Base-by-base conservation (phyloP, 371 early-diverging fungal genomes). In the Saksenaea vasiformis region DNA sequence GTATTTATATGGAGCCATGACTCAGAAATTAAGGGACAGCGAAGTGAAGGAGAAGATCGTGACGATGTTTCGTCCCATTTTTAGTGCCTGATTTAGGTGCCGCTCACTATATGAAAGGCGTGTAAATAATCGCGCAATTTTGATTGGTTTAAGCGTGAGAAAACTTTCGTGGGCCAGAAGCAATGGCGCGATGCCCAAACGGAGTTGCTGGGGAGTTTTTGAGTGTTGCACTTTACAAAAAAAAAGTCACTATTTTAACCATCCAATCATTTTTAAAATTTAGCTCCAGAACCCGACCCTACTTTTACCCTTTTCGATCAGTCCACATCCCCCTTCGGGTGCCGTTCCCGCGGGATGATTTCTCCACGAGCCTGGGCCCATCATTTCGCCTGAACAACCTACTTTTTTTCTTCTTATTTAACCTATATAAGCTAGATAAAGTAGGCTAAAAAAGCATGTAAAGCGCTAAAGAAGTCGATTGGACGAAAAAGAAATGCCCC, bases 81-180 rank as follows among this genome's bases (percentile, higher is more conserved):
- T 47, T 19, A 22, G 2, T 10, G 10, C 10, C 24, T 10, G 10
- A 19, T 47, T 47, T 10, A 47, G 22, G 51, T 47, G 24, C 22
- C 51, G 51, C 22, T 22, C 24, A 47, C 51, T 22, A 47, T 22
- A 47, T 19, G n/a, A 22, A 47, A 47, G 10, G 22, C 51, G 51
- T n/a, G n/a, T 19, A 47, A 47, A 47, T 47, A 47, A 47, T 47
- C 51, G 51, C 51, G 51, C 51, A 47, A 47, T 47, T 47, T 17
- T 47, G 51, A 47, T 47, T 47, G 51, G 51, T 47, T 47, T 47
- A 47, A 47, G 51, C 51, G 51, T 47, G 51, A 47, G 51, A 47
- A 47, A 47, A 19, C 7, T 47, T 47, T 47, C 22, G 51, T 47
- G 51, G 51, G 22, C 51, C 22, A 47, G 51, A 47, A 47, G 51